Base-by-base conservation (phyloP, 306 rosid genomes). In the Potentilla sterilis region DNA sequence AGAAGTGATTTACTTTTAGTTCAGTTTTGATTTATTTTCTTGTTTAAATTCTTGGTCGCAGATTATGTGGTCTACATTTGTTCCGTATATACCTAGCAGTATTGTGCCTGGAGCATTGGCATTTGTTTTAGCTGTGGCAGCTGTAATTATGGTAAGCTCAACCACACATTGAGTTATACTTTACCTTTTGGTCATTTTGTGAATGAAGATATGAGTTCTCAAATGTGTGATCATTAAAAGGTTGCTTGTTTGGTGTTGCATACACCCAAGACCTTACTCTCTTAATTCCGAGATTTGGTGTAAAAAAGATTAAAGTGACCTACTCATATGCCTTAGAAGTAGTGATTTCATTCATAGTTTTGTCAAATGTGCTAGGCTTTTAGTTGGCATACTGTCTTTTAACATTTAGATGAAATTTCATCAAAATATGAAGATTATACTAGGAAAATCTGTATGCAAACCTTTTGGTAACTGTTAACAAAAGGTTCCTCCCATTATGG, bases 51-150 rank as follows among this genome's bases (percentile, higher is more conserved):
- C 13, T 15, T 42, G 57, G 92, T 65, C 74, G 9, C 91, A 91
- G 98, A 91, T 95, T 72, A 95, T 95, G 97, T 95, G 98, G 98
- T 95, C 97, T 78, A 95, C 98, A n/a, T 95, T 95, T 87, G 93
- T 95, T 52, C 98, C 97, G 1, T 89, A 80, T 77, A 46, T 95
- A 80, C 97, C 98, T 40, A 89, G 85, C 84, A 90, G 91, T 78
- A 83, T 92, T 81, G 76, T 95, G 74, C 98, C 97, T 34, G 98
- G 98, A 57, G 83, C 79, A 21, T 21, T 69, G 54, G 80, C 98
- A 65, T 89, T 89, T 81, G 83, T 85, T 21, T 21, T 86, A 21
- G 98, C 96, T 67, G 47, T 87, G 63, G 66, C 58, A 10, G 86
- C 94, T 24, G 88, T 89, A 78, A 48, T 86, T 57, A 28, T 82